Percentiles rank a stretch among this genome's conserved stretches.
phyloP scores from a whole-genome alignment of 345 rosid species.

The Eucalyptus globulus region DNA sequence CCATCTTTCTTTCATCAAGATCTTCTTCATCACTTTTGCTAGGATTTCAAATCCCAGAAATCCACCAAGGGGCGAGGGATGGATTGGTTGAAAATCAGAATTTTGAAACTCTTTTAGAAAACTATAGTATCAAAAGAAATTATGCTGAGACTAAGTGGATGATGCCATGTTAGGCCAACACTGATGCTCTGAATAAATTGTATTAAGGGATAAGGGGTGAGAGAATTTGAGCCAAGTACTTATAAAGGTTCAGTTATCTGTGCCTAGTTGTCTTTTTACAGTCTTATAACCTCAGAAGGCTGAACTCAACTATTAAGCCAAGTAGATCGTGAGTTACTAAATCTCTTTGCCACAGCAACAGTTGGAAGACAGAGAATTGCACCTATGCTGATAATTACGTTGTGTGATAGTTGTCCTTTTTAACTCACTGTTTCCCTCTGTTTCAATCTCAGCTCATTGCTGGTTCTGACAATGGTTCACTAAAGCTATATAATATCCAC shows the following conservation, averaged over 20 bases:
- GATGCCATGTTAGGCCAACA: background rate
- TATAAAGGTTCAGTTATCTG: background rate
- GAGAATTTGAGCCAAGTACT: background rate
- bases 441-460: conserved; percentile 62
- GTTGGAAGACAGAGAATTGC: background rate
- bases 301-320: background rate
- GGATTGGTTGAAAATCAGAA: background rate
- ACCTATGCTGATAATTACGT: background rate
- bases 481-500: conserved; percentile 63
- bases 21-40: background rate
- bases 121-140: background rate
- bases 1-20: background rate
- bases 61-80: background rate
- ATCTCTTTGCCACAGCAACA: background rate
- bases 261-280: background rate
- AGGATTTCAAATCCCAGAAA: background rate
- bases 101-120: background rate
- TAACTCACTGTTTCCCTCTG: background rate
- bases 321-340: background rate
- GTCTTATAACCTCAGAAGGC: background rate
- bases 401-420: background rate
- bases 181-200: background rate
- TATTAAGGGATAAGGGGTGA: background rate
- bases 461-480: conserved; percentile 91
- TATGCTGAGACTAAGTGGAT: background rate